A percentile compares a stretch with the other conserved stretches of the same genome.
phyloP scores from a whole-genome alignment of 352 stramenopile species.

The Globisporangium lucens region DNA sequence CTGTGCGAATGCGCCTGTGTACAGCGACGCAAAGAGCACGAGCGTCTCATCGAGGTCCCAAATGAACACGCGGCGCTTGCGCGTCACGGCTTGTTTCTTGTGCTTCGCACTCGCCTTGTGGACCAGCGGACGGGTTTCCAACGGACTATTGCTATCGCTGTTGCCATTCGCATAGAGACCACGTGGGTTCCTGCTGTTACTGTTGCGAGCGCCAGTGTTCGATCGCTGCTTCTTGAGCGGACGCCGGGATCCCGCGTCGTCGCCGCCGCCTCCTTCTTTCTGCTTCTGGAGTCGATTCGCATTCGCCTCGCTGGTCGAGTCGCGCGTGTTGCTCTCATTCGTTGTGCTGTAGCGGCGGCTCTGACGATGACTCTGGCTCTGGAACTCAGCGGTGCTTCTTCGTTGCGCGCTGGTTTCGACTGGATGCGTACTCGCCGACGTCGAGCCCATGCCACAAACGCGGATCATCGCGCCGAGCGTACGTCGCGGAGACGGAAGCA shows the following conservation, averaged over 20 bases:
- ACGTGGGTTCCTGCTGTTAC: not conserved
- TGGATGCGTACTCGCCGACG: not conserved
- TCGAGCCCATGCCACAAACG: not conserved
- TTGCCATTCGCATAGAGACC: not conserved
- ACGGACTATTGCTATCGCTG: not conserved
- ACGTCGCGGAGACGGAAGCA: not conserved
- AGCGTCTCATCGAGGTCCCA: constrained; percentile 86
- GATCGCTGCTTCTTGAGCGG: constrained; percentile 41
- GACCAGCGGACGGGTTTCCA: not conserved
- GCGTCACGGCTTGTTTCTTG: not conserved
- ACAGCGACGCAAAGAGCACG: constrained; percentile 79
- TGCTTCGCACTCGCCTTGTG: not conserved
- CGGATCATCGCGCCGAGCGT: not conserved
- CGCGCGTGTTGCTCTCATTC: not conserved
- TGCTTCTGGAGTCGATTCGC: not conserved
- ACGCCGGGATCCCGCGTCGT: constrained; percentile 22
- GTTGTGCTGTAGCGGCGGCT: not conserved
- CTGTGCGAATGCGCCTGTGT: constrained; percentile 67
- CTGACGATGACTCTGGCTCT: not conserved
- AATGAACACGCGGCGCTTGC: constrained; percentile 56
- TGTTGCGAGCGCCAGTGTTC: not conserved
- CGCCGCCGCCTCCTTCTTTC: constrained; percentile 7
- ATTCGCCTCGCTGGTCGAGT: not conserved
- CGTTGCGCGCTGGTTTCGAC: not conserved
- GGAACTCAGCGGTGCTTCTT: not conserved